These are phyloP conservation scores for Aspergillus carbonarius DNA, from an alignment of 2,329 filamentous ascomycete species.

Conservation along the genomic window DNA sequence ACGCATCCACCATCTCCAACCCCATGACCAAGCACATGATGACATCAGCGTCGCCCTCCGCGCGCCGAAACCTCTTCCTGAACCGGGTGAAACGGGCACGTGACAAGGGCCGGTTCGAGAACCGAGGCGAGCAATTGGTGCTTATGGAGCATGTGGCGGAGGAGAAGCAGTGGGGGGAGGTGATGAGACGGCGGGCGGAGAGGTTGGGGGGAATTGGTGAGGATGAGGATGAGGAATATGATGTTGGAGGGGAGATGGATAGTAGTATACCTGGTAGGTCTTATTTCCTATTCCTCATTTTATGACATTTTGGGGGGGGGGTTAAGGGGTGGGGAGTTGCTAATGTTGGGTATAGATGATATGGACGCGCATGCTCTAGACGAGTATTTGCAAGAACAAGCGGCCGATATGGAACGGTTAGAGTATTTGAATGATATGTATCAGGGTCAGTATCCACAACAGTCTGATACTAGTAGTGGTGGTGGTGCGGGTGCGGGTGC, in stretches of 20 bases:
- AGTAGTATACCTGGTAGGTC: slow-evolving; percentile 28
- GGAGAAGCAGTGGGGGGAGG: slow-evolving; percentile 40
- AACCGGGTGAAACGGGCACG: slow-evolving; percentile 44
- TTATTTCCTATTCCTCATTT: background rate
- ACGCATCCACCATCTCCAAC: slow-evolving; percentile 33
- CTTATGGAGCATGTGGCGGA: slow-evolving; percentile 43
- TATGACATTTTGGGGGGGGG: background rate
- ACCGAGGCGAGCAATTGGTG: slow-evolving; percentile 44
- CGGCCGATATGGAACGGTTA: slow-evolving; percentile 31
- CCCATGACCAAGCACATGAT: slow-evolving; percentile 28
- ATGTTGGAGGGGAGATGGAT: slow-evolving; percentile 21
- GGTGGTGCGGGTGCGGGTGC: slow-evolving; percentile 10
- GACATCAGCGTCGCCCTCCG: slow-evolving; percentile 24
- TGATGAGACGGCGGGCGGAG: slow-evolving; percentile 36
- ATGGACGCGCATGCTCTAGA: slow-evolving; percentile 32
- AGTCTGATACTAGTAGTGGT: slow-evolving; percentile 2
- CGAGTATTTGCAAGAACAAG: slow-evolving; percentile 38
- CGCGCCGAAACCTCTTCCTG: slow-evolving; percentile 41
- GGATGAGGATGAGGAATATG: slow-evolving; percentile 26
- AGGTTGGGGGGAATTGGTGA: slow-evolving; percentile 18
- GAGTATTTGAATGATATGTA: slow-evolving; percentile 17
- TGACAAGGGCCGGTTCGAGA: slow-evolving; percentile 39
- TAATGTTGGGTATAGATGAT: slow-evolving; percentile 22
- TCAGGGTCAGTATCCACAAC: background rate
- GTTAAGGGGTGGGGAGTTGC: background rate